A percentile compares a stretch with the other conserved stretches of the same genome.
phyloP scores from a whole-genome alignment of 2,329 filamentous ascomycete species.

The Nannizziopsis barbatae region DNA sequence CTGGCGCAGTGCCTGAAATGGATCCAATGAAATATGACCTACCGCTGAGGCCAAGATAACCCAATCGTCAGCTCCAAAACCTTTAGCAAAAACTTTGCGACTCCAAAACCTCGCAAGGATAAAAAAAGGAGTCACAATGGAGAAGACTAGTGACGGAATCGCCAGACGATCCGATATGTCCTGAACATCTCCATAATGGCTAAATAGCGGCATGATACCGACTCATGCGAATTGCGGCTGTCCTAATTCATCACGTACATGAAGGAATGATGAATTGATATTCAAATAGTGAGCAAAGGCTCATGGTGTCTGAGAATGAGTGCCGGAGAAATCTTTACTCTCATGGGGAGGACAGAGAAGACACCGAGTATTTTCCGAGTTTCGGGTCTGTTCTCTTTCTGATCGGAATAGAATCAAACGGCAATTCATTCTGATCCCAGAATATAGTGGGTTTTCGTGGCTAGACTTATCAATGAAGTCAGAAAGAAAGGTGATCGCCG shows the following conservation, averaged over 20 bases:
- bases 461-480: no score
- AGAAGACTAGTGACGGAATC: conserved; percentile 18
- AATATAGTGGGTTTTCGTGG: no score
- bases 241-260: background rate
- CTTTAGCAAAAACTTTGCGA: conserved; percentile 14
- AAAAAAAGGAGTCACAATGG: conserved; percentile 17
- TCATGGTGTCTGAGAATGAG: background rate
- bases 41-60: conserved; percentile 19
- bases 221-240: background rate
- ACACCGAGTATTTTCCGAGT: no score
- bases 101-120: conserved; percentile 16
- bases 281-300: background rate
- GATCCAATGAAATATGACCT: conserved; percentile 14
- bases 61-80: conserved; percentile 21
- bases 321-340: no score
- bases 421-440: no score
- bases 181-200: conserved; percentile 19
- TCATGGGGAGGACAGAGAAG: no score
- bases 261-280: background rate
- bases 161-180: conserved; percentile 17
- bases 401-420: no score
- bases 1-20: background rate
- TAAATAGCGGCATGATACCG: conserved; percentile 17
- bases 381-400: no score
- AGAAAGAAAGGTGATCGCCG: no score